Evolutionary conservation across 2,329 filamentous ascomycete genomes (phyloP), one percentile per base, ranked within the genome.

Genomic region (Penicillium polonicum): DNA sequence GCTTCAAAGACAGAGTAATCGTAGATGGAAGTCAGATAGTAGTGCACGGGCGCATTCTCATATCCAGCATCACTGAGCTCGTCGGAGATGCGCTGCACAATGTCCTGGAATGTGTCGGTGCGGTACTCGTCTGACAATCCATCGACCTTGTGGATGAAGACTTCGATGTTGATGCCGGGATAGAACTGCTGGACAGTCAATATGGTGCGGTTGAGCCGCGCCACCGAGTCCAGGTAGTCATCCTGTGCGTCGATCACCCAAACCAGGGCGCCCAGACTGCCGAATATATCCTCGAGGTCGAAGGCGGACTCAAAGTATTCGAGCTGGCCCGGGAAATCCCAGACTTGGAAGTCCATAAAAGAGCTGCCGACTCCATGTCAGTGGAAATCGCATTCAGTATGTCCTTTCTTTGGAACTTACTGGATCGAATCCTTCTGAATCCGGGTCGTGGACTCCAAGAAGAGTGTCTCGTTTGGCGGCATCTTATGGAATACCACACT

Each of bases 401-500:
- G 15, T 35, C 4, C n/a, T 13, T 19, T 23, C 33, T 42, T 23
- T 9, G n/a, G 13, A 1, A 80, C 91, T 78, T 76, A 97, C 92
- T 94, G 91, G 82, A 97, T 92, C 4, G 90, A 91, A 67, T 97
- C 92, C 72, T 96, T 96, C 71, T 96, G 92, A 62, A 97, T 95
- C 33, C 90, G 85, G 10, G 92, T 92, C 4, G 94, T 99, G 0
- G 94, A 96, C 74, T 97, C 94, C 19, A 99, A 83, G 69, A 96
- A 99, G 17, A 99, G 79, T 0, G 94, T 97, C 78, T 99, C 95
- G 67, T 90, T 95, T 2, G 94, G 92, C 3, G 93, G 91, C 71
- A 97, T 87, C 74, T 99, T 99, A 77, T 97, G 92, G 70, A 99
- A 97, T n/a, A 99, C 93, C 48, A 99, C 95, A 70, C 92, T 97